phyloP scores from a whole-genome alignment of 1,139 yeast genomes.

The Scheffersomyces parashehatae region DNA sequence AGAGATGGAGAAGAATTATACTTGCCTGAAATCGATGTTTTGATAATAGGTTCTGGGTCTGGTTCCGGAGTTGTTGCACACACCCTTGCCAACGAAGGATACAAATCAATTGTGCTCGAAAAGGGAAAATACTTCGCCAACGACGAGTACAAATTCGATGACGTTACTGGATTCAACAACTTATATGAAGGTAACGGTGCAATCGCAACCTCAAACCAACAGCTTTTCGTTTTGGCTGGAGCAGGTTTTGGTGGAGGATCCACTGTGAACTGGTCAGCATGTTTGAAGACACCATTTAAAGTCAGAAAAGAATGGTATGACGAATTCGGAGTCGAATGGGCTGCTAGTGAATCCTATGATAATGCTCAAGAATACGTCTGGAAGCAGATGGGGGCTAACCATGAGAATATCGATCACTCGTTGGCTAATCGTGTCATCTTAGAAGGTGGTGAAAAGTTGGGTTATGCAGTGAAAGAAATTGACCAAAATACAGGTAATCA shows the following conservation, averaged over 20 bases:
- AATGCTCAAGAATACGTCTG: constrained; percentile 50
- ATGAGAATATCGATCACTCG: constrained; percentile 46
- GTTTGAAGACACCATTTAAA: constrained; percentile 52
- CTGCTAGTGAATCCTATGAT: constrained; percentile 45
- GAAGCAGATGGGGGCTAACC: constrained; percentile 52
- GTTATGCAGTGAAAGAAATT: constrained; percentile 41
- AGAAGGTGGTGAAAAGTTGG: constrained; percentile 50
- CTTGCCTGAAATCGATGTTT: constrained; percentile 43
- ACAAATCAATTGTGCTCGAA: constrained; percentile 50
- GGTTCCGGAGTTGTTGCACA: constrained; percentile 62
- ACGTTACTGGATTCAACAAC: constrained; percentile 34
- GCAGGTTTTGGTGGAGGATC: constrained; percentile 63
- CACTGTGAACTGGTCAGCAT: constrained; percentile 65
- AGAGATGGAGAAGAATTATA: constrained; percentile 32
- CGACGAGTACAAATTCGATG: constrained; percentile 39
- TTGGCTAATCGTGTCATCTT: constrained; percentile 46
- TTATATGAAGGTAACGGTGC: constrained; percentile 47
- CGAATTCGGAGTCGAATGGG: constrained; percentile 51
- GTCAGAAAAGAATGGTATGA: constrained; percentile 60
- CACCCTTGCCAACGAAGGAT: constrained; percentile 47
- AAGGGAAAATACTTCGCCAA: constrained; percentile 50
- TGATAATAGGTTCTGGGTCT: constrained; percentile 58
- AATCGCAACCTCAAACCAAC: constrained; percentile 34
- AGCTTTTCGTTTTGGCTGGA: constrained; percentile 49
- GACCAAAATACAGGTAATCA: constrained; percentile 56